Conservation (phyloP, 78 protist genomes). For the Dictyostelium citrinum region DNA sequence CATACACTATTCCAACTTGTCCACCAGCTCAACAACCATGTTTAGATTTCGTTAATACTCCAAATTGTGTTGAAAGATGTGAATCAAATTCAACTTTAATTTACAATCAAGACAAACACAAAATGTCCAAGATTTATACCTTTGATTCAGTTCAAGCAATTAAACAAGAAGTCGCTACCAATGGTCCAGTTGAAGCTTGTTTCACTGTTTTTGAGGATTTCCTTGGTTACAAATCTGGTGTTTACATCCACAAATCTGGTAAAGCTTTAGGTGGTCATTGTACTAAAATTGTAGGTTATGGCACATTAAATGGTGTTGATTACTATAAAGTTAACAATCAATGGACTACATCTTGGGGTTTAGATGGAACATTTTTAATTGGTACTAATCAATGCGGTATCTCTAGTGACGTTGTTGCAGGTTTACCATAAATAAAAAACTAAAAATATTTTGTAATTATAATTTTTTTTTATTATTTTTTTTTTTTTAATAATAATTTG, state of each 20-base stretch:
- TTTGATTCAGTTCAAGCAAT: constrained; percentile 6
- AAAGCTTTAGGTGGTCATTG: constrained; percentile 83
- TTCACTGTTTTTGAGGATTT: constrained; percentile 79
- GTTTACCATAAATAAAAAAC: not conserved
- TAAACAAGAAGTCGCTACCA: constrained; percentile 21
- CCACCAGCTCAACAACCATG: constrained; percentile 79
- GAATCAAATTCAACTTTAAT: not conserved
- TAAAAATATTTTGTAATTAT: not conserved
- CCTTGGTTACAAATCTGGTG: constrained; percentile 83
- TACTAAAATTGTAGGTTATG: constrained; percentile 84
- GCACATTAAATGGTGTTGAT: constrained; percentile 47
- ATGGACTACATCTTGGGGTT: constrained; percentile 92
- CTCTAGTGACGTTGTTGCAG: constrained; percentile 55
- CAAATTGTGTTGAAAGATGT: constrained; percentile 11
- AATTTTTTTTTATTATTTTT: too few species aligned
- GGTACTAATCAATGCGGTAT: constrained; percentile 94
- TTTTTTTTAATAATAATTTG: too few species aligned
- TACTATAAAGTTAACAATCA: constrained; percentile 86
- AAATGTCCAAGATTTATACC: not conserved
- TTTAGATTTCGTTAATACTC: constrained; percentile 27
- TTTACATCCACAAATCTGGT: constrained; percentile 63
- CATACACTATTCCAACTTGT: constrained; percentile 51
- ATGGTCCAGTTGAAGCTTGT: constrained; percentile 80
- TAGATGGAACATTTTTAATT: constrained; percentile 83
- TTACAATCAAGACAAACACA: not conserved